Evolutionary conservation across 2,329 filamentous ascomycete species (phyloP), one percentile per base, ranked within the genome.

Genomic region (Chaetomium strumarium): DNA sequence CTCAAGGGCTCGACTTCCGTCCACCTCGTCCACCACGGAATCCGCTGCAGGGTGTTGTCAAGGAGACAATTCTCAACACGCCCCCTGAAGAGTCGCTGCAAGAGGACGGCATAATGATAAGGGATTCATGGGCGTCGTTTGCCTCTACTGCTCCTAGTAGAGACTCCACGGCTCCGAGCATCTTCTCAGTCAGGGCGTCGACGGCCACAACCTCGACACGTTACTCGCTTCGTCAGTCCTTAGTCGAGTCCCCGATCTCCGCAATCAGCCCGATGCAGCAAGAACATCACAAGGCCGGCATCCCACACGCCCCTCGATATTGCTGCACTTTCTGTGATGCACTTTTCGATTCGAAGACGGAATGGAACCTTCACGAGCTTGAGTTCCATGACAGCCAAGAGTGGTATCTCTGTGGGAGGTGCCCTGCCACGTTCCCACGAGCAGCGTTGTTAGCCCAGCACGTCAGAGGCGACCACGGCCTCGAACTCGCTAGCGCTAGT

Each of bases 271-370:
- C 58, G 5, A 33, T 48, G 36, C 45, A 40, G 10, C 43, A 49
- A 9, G 53, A 59, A 7, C 40, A 51, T 16, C 39, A 47, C 24
- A 57, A 59, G 33, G 46, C 49, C 40, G 45, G 50, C 34, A 44
- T 55, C 12, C 45, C 51, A 19, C 17, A 39, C 1, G 24, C 29
- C 10, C 33, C 46, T 42, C 45, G 47, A 12, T 61, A 58, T 44
- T 55, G 17, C 16, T 61, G 59, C 52, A 60, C 60, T 3, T 59
- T 62, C 30, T 62, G 60, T 17, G 55, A 55, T 17, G 51, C 31
- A 2, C 38, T 48, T 8, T 62, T 62, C n/a, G 48, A 47, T 17
- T 31, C 48, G 8, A 56, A 57, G 17, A 49, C 20, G 4, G 59
- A 58, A 11, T 61, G 59, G 59, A 57, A 52, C 46, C 5, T 50